A percentile compares a stretch with the other conserved stretches of the same genome.
Conservation (phyloP, 78 protist species). For the Dictyostelium purpureum region DNA sequence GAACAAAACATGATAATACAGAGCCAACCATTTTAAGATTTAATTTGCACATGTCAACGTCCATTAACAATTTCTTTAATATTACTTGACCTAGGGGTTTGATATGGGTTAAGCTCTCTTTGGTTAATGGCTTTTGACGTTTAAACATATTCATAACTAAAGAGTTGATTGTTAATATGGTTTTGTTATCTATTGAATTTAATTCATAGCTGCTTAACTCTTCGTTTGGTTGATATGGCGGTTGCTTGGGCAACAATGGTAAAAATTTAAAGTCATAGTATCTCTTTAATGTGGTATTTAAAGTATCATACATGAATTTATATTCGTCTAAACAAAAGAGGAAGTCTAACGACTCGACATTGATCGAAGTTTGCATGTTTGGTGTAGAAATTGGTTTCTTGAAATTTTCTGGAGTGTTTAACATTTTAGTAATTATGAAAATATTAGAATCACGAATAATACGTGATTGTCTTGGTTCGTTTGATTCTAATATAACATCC, state of each 20-base stretch:
- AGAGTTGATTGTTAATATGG: not conserved
- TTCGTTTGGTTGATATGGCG: not conserved
- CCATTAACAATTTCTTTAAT: not conserved
- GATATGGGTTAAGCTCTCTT: not conserved
- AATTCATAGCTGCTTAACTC: not conserved
- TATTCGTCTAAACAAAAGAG: slow-evolving; percentile 12
- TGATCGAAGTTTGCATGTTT: not conserved
- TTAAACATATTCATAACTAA: not conserved
- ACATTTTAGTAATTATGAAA: not conserved
- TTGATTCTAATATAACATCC: not conserved
- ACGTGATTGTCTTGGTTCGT: not conserved
- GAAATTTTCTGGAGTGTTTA: not conserved
- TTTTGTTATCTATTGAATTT: slow-evolving; percentile 8
- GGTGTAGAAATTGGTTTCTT: not conserved
- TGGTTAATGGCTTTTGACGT: not conserved
- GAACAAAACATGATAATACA: not conserved
- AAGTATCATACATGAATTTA: slow-evolving; percentile 30
- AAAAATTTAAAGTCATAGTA: slow-evolving; percentile 48
- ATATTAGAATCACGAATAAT: slow-evolving; percentile 2
- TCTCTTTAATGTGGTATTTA: slow-evolving; percentile 9
- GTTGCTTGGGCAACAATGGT: slow-evolving; percentile 6
- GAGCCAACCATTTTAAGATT: not conserved
- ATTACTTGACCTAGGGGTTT: not conserved
- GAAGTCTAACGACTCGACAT: not conserved
- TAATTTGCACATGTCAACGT: not conserved